phyloP scores from a whole-genome alignment of 176 grass and related monocot genomes.

The Saccharum spontaneum region DNA sequence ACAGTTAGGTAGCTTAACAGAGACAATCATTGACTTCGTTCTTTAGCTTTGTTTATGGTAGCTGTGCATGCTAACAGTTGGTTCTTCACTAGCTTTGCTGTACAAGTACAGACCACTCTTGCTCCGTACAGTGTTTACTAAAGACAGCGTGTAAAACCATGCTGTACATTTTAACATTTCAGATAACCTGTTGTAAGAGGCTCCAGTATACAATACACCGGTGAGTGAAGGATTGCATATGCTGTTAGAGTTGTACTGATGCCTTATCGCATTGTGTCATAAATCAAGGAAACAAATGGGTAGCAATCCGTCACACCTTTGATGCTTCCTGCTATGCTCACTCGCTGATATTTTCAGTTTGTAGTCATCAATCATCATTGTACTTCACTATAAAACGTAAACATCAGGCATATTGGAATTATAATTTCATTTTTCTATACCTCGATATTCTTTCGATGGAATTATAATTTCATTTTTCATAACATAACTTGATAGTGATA shows the following conservation, averaged over 20 bases:
- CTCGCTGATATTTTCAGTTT: not conserved
- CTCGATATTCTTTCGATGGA: not conserved
- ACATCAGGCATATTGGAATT: not conserved
- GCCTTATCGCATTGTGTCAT: not conserved
- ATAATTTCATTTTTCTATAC: not conserved
- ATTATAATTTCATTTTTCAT: not conserved
- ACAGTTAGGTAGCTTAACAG: constrained; percentile 18
- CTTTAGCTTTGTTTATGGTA: not conserved
- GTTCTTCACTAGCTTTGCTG: constrained; percentile 12
- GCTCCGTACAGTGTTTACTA: constrained; percentile 20
- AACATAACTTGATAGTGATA: not conserved
- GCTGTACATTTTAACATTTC: not conserved
- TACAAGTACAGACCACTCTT: not conserved
- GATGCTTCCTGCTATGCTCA: constrained; percentile 16
- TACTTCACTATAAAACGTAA: not conserved
- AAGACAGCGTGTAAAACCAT: not conserved
- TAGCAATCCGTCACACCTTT: not conserved
- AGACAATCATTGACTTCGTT: constrained; percentile 1
- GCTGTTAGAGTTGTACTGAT: not conserved
- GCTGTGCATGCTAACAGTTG: not conserved
- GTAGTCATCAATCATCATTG: constrained; percentile 1
- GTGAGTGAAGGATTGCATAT: not conserved
- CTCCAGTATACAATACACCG: not conserved
- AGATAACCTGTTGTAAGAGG: not conserved
- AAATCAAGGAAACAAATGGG: constrained; percentile 19